These are phyloP conservation scores for Fraxinus nigra DNA, from an alignment of 305 asterid genomes.

Conservation along the genomic window DNA sequence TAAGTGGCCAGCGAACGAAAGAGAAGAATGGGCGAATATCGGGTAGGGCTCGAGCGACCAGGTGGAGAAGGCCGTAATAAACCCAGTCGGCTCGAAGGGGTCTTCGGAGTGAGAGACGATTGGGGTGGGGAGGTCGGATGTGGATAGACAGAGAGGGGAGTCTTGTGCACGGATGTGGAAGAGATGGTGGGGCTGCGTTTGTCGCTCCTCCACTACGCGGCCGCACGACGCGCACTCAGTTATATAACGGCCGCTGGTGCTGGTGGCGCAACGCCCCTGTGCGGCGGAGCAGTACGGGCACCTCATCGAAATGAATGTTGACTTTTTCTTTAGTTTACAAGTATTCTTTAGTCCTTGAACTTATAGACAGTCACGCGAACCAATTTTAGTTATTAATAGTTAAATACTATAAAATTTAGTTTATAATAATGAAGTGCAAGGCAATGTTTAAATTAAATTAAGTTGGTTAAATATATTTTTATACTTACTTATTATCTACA, in stretches of 20 bases:
- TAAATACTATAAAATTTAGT: no score
- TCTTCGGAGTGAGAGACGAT: conserved; percentile 39
- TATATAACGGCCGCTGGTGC: conserved; percentile 58
- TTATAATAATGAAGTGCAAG: no score
- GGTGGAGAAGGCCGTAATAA: conserved; percentile 87
- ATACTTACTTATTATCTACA: no score
- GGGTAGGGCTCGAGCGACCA: conserved; percentile 97
- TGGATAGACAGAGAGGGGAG: conserved; percentile 80
- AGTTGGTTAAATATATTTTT: no score
- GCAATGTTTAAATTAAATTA: no score
- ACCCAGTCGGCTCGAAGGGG: conserved; percentile 88
- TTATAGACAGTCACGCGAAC: not conserved
- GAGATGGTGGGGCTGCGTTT: conserved; percentile 85
- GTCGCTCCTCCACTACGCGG: conserved; percentile 85
- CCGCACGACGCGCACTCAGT: conserved; percentile 87
- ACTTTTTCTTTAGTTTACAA: not conserved
- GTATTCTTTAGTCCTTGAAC: not conserved
- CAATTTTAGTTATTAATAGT: no score
- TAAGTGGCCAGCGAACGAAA: conserved; percentile 80
- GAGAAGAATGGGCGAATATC: conserved; percentile 64
- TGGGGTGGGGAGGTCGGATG: conserved; percentile 84
- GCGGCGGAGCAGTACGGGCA: conserved; percentile 88
- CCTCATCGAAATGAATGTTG: conserved; percentile 38
- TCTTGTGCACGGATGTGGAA: conserved; percentile 96
- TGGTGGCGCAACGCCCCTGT: conserved; percentile 77